A percentile compares a stretch with the other conserved stretches of the same genome.
phyloP scores from a whole-genome alignment of 139 green algal genomes.

The Spirogloea muscicola region DNA sequence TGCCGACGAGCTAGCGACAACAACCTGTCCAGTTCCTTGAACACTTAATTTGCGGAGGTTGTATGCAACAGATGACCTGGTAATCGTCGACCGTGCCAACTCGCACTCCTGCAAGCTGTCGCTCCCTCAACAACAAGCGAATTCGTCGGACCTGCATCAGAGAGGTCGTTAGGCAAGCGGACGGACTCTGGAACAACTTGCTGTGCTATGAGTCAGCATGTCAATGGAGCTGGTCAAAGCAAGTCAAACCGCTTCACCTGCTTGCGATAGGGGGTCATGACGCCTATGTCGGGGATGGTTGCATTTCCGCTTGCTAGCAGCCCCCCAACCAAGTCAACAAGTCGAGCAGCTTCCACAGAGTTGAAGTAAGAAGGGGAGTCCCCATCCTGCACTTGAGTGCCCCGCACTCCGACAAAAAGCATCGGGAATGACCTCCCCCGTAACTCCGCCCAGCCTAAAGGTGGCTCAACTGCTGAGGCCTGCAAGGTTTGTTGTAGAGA shows the following conservation, averaged over 20 bases:
- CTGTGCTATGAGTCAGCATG: background rate
- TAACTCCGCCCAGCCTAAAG: slow-evolving; percentile 18
- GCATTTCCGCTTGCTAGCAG: slow-evolving; percentile 3
- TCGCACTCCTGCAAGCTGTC: slow-evolving; percentile 58
- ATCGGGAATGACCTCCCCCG: slow-evolving; percentile 27
- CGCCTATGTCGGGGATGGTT: slow-evolving; percentile 21
- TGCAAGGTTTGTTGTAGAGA: background rate
- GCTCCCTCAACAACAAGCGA: slow-evolving; percentile 65
- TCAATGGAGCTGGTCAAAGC: background rate
- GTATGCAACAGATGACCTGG: no score
- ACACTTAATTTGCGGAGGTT: no score
- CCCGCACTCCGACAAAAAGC: slow-evolving; percentile 34
- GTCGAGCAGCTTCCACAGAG: slow-evolving; percentile 10
- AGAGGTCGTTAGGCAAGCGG: background rate
- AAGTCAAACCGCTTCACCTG: slow-evolving; percentile 1
- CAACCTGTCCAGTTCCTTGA: no score
- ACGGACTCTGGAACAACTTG: background rate
- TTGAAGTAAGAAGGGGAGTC: slow-evolving; percentile 40
- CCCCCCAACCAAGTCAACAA: slow-evolving; percentile 30
- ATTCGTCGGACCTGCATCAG: slow-evolving; percentile 66
- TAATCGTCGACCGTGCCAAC: slow-evolving; percentile 81
- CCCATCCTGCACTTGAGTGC: slow-evolving; percentile 28
- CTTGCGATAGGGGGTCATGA: slow-evolving; percentile 32
- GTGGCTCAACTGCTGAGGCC: slow-evolving; percentile 6
- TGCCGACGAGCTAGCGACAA: no score